A percentile compares a stretch with the other conserved stretches of the same genome.
Conservation (phyloP, 768 basidiomycete species). For the Harrya chromipes region DNA sequence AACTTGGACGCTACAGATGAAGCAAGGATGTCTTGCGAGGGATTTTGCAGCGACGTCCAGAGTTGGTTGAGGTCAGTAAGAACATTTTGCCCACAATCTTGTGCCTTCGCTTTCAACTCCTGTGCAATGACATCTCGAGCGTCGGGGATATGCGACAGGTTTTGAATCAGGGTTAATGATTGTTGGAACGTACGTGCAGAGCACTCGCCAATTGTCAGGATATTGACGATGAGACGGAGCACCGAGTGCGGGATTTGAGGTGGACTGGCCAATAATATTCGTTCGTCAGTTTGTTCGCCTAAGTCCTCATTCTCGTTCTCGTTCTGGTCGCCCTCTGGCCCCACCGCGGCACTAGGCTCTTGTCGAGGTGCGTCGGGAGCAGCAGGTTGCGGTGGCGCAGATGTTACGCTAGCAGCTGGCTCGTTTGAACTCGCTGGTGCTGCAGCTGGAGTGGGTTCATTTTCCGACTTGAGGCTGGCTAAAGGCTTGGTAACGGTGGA, state of each 20-base stretch:
- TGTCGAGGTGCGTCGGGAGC: slow-evolving; percentile 11
- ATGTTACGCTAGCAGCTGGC: slow-evolving; percentile 3
- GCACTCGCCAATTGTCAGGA: slow-evolving; percentile 96
- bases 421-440: slow-evolving; percentile 18
- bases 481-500: slow-evolving; percentile 88
- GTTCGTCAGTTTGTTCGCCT: slow-evolving; percentile 33
- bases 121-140: slow-evolving; percentile 86
- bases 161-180: slow-evolving; percentile 87
- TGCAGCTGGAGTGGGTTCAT: slow-evolving; percentile 29
- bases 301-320: slow-evolving; percentile 20
- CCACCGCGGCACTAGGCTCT: slow-evolving; percentile 15
- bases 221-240: slow-evolving; percentile 92
- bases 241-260: slow-evolving; percentile 84
- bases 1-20: slow-evolving; percentile 82
- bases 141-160: slow-evolving; percentile 85
- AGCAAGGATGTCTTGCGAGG: slow-evolving; percentile 53
- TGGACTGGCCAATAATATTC: slow-evolving; percentile 60
- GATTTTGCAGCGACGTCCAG: slow-evolving; percentile 54
- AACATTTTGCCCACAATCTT: slow-evolving; percentile 79
- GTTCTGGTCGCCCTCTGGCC: slow-evolving; percentile 16
- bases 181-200: slow-evolving; percentile 95
- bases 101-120: slow-evolving; percentile 82
- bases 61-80: slow-evolving; percentile 78
- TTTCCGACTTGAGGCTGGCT: slow-evolving; percentile 53
- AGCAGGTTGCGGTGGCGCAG: slow-evolving; percentile 4